Evolutionary conservation across 1,284 basidiomycete genomes (phyloP), one percentile per base, ranked within the genome.

Genomic region (Leccinum pallidistipes): DNA sequence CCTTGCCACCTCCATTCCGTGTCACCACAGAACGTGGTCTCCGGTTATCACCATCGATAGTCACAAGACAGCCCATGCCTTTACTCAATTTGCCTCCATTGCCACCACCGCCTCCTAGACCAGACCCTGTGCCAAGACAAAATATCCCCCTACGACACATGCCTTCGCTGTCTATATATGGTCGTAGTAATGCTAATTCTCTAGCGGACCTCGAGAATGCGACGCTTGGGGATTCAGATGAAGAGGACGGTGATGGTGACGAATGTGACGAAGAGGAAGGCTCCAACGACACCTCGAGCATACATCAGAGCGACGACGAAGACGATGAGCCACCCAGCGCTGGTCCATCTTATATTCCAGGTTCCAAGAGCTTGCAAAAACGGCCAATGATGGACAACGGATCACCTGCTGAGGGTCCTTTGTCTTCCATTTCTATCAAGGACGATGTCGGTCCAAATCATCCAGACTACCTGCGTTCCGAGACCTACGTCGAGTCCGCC

Each of bases 161-260:
- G 69, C 84, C 84, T 21, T 81, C 79, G 27, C 66, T 86, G 56
- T 79, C 80, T 27, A 77, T 78, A 74, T 76, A 79, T 56, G 83
- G 83, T 16, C 70, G 65, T 21, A 72, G 69, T 60, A 71, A 75
- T 18, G 57, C 61, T n/a, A 78, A 76, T 45, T 70, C 69, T n/a
- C 69, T 71, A 61, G 73, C 72, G 8, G 76, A 78, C 55, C 77
- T 78, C 60, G 80, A 81, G 36, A 74, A 76, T 52, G 73, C 71
- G 45, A 72, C 66, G 32, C 65, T 78, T 18, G 79, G 72, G 14
- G 78, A 78, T 43, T 73, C 77, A 14, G 78, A 77, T 6, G 77
- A 77, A 38, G 75, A 73, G 1, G 71, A 76, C n/a, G 66, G 68
- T 5, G 70, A 62, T 6, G 45, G 11, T 47, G 45, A 38, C 53